Conservation (phyloP, 768 basidiomycete species). For the Termitomyces sp. region DNA sequence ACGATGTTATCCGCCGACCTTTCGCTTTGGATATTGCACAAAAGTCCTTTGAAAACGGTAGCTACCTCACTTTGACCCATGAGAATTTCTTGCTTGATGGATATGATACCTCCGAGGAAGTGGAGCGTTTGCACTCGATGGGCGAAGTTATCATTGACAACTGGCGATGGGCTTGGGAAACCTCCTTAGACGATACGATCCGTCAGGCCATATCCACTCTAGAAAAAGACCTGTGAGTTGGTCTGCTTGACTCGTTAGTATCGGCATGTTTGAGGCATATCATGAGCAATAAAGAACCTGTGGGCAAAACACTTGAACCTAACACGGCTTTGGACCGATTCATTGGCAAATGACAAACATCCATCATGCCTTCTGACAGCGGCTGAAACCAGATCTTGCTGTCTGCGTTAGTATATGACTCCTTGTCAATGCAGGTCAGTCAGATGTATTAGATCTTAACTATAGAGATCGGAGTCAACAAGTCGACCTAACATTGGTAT, state of each 20-base stretch:
- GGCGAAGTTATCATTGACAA: slow-evolving; percentile 25
- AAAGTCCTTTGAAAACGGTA: slow-evolving; percentile 12
- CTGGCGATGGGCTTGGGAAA: slow-evolving; percentile 39
- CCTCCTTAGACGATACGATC: slow-evolving; percentile 25
- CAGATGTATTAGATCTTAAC: background rate
- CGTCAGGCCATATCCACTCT: slow-evolving; percentile 11
- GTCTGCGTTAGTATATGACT: background rate
- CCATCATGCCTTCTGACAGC: background rate
- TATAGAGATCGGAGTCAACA: background rate
- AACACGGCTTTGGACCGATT: background rate
- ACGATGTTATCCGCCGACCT: slow-evolving; percentile 32
- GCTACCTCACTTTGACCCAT: slow-evolving; percentile 13
- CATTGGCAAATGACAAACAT: background rate
- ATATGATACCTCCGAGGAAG: slow-evolving; percentile 12
- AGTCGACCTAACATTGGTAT: background rate
- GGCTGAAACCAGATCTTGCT: background rate
- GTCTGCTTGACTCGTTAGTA: background rate
- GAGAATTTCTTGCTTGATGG: slow-evolving; percentile 19
- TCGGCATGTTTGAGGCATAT: background rate
- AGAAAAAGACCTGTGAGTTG: background rate
- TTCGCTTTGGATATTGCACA: slow-evolving; percentile 24
- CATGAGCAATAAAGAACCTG: background rate
- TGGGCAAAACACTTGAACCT: background rate
- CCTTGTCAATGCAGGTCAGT: background rate
- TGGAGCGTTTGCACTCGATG: slow-evolving; percentile 20